Conservation (phyloP, 2,329 filamentous ascomycete genomes). For the Fusarium phyllophilum region DNA sequence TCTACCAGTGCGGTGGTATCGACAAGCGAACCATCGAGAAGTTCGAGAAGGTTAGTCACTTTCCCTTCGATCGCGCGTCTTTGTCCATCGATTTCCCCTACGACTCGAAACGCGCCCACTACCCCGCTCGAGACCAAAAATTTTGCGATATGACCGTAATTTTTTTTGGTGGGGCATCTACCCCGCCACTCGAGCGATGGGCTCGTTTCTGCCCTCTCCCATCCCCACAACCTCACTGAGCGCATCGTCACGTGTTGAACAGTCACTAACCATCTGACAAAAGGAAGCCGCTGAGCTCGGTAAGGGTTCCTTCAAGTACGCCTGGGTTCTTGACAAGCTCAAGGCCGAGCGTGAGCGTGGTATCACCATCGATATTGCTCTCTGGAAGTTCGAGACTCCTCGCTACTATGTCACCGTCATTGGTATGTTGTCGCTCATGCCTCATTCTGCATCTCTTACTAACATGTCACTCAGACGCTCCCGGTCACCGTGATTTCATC, state of each 20-base stretch:
- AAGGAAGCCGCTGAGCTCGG: slow-evolving; percentile 98
- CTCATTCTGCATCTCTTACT: background rate
- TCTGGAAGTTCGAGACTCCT: slow-evolving; percentile 99
- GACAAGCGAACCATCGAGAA: slow-evolving; percentile 99
- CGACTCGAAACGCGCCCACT: slow-evolving; percentile 16
- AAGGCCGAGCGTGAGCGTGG: slow-evolving; percentile 99
- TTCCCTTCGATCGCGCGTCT: slow-evolving; percentile 31
- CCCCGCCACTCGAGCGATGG: slow-evolving; percentile 34
- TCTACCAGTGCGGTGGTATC: slow-evolving; percentile 99
- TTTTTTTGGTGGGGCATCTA: slow-evolving; percentile 31
- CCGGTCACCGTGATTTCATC: slow-evolving; percentile 99
- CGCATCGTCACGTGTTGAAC: slow-evolving; percentile 18
- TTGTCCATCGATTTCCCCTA: slow-evolving; percentile 16
- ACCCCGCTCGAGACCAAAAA: slow-evolving; percentile 24
- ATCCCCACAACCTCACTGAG: slow-evolving; percentile 2
- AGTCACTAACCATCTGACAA: slow-evolving; percentile 41
- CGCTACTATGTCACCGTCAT: slow-evolving; percentile 99
- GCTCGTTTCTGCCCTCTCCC: slow-evolving; percentile 7
- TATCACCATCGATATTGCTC: slow-evolving; percentile 99
- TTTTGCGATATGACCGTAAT: slow-evolving; percentile 28
- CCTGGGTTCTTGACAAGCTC: slow-evolving; percentile 99
- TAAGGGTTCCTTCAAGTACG: slow-evolving; percentile 99
- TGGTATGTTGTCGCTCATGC: slow-evolving; percentile 64
- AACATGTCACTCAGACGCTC: slow-evolving; percentile 76
- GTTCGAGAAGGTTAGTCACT: slow-evolving; percentile 94